Base-by-base conservation (phyloP, 805 yeast genomes). In the Saturnispora besseyi region DNA sequence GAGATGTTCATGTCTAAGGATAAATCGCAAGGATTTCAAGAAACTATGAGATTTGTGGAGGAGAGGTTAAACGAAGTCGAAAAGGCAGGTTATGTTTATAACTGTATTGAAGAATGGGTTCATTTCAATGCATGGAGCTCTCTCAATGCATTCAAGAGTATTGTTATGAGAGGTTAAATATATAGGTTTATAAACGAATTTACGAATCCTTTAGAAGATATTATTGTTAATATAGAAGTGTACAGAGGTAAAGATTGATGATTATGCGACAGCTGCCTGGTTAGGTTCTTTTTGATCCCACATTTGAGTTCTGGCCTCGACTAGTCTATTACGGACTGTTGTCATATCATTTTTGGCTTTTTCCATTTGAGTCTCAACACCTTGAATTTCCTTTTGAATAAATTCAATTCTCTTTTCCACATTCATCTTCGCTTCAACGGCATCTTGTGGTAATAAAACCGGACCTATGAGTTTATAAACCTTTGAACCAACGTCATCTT, bases 381-480 rank as follows among this genome's bases (percentile, higher is more conserved):
- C 72, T 49, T 71, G 70, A 51, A 93, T 87, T 68, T 93, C 98
- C 37, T 72, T 72, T 54, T 77, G 72, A 44, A 93, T 93, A 60
- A 87, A 95, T 63, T 89, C 96, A 41, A 93, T 73, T 67, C 99
- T 82, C 63, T 91, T 95, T 33, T 75, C 78, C 33, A 93, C 96
- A 60, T 91, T 91, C 60, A 78, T 57, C 55, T 79, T 79, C 22
- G 99, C 96, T 66, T 93, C 98, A 10, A 64, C 64, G 52, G 77
- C 77, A 49, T 89, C 96, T 61, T 91, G 96, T 2, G 97, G 96
- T 53, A 95, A 72, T 52, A 93, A 72, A 4, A 91, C 89, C 6
- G 96, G 95, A 1, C 99, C 99, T 26, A 91, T 85, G 55, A 90
- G 74, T 67, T 93, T 93, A 70, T 79, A 93, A 26, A 93, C 81